Conservation (phyloP, 345 rosid species). For the Arabis hirsuta region DNA sequence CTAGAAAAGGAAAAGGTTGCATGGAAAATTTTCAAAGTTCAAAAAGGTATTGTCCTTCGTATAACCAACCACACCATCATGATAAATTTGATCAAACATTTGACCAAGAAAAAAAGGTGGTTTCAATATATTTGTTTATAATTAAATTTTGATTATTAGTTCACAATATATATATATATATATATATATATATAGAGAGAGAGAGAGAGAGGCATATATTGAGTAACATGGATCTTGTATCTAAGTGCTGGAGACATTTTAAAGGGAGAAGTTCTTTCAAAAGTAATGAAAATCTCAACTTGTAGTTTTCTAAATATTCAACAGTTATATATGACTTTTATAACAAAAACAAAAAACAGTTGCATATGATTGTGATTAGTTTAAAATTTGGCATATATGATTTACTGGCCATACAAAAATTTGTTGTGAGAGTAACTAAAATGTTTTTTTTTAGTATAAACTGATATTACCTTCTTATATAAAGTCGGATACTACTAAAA, state of each 20-base stretch:
- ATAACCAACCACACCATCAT: constrained; percentile 19
- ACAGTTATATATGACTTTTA: too few species aligned
- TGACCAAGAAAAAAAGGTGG: constrained; percentile 29
- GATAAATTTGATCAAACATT: constrained; percentile 6
- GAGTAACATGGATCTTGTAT: constrained; percentile 12
- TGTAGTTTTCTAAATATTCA: too few species aligned
- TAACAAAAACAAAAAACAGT: too few species aligned
- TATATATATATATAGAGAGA: too few species aligned
- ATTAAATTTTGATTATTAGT: background rate
- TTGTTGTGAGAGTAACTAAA: background rate
- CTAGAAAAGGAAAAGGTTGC: constrained; percentile 20
- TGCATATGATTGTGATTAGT: background rate
- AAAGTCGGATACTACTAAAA: background rate
- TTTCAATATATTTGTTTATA: constrained; percentile 9
- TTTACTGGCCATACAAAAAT: background rate
- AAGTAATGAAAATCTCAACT: too few species aligned
- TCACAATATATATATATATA: background rate
- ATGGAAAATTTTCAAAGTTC: constrained; percentile 29
- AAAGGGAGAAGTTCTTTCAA: too few species aligned
- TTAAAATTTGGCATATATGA: background rate
- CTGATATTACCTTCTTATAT: background rate
- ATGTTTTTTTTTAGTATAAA: background rate
- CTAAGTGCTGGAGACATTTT: constrained; percentile 12
- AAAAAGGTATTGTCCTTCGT: constrained; percentile 23
- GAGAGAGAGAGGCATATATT: background rate